Percentiles rank a stretch among this genome's conserved stretches.
These are phyloP conservation scores for Stagonosporopsis rhizophila DNA, from an alignment of 2,329 filamentous ascomycete species.

Conservation along the genomic window DNA sequence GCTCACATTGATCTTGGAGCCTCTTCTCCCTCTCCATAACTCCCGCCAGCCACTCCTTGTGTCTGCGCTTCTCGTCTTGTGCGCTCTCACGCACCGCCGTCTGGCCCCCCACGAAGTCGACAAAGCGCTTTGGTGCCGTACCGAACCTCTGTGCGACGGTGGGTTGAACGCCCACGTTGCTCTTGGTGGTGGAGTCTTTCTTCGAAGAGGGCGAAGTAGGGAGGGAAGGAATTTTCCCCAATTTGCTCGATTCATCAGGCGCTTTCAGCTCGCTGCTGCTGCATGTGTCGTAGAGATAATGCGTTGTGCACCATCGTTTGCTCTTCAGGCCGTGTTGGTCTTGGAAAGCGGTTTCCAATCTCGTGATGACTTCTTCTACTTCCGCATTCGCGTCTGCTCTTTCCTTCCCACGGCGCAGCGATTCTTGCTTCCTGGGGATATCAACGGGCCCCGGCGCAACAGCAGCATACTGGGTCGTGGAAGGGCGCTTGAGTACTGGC, in stretches of 20 bases:
- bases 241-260: no score
- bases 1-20: neutral
- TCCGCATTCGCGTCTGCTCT: neutral
- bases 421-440: no score
- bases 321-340: neutral
- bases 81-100: neutral
- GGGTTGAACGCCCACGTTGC: neutral
- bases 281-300: neutral
- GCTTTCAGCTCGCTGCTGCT: no score
- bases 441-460: no score
- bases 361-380: neutral
- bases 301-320: neutral
- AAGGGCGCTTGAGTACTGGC: neutral
- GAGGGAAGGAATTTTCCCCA: no score
- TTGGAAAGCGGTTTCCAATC: neutral
- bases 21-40: neutral
- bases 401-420: neutral
- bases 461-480: neutral
- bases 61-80: neutral
- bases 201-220: neutral
- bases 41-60: neutral
- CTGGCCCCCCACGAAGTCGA: neutral
- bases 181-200: neutral
- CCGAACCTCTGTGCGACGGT: neutral
- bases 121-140: neutral